Percentiles rank a stretch among this genome's conserved stretches.
These are phyloP conservation scores for California macrophylla DNA, from an alignment of 441 rosid genomes.

Conservation along the genomic window DNA sequence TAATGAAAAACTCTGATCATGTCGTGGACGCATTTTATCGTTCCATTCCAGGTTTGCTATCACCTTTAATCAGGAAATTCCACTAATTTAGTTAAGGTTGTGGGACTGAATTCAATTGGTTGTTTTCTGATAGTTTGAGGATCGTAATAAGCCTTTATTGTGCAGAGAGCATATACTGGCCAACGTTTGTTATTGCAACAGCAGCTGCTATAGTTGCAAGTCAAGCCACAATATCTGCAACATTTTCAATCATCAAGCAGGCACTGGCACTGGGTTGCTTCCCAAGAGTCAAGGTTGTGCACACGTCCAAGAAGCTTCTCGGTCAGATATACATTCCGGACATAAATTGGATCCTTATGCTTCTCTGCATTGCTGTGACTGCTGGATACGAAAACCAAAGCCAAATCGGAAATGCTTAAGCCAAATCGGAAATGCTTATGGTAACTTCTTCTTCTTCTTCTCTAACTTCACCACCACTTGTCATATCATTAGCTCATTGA, in stretches of 20 bases:
- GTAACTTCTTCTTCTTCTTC: too few relatives aligned
- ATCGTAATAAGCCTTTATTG: background rate
- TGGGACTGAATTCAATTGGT: background rate
- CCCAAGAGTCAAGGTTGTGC: conserved; percentile 88
- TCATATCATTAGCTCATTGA: background rate
- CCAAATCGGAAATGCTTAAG: conserved; percentile 90
- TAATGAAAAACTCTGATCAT: conserved; percentile 30
- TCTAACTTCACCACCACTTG: too few relatives aligned
- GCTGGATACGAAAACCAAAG: conserved; percentile 90
- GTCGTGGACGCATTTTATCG: background rate
- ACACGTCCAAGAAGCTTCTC: conserved; percentile 78
- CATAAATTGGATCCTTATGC: conserved; percentile 88
- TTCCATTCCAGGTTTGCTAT: background rate
- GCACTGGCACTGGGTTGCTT: conserved; percentile 91
- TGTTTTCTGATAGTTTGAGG: background rate
- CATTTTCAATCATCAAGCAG: conserved; percentile 95
- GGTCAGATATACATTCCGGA: conserved; percentile 97
- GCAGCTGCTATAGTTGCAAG: conserved; percentile 97
- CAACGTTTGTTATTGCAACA: conserved; percentile 71
- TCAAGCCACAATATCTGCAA: conserved; percentile 92
- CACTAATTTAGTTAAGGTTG: too few relatives aligned
- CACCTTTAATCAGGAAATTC: background rate
- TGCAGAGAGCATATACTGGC: conserved; percentile 60
- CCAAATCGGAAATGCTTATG: too few relatives aligned
- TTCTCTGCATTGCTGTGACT: conserved; percentile 89